A percentile compares a stretch with the other conserved stretches of the same genome.
Conservation (phyloP, 1,284 basidiomycete genomes). For the Puccinia novopanici region DNA sequence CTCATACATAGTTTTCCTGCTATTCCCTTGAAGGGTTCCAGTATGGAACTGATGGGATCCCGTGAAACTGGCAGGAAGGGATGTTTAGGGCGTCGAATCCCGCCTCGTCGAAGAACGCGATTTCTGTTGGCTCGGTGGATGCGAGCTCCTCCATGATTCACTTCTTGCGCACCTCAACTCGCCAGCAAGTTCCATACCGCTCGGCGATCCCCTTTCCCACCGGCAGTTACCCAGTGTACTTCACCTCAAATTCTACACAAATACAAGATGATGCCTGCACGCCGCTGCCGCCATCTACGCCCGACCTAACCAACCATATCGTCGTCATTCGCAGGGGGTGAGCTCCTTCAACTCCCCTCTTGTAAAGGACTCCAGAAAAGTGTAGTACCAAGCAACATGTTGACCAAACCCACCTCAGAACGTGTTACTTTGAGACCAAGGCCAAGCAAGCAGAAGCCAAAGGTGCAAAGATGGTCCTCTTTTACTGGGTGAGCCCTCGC, state of each 20-base stretch:
- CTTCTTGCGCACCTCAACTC: conserved; percentile 28
- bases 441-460: conserved; percentile 31
- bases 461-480: conserved; percentile 43
- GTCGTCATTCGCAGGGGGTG: conserved; percentile 40
- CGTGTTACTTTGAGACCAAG: conserved; percentile 43
- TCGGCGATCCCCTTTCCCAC: conserved; percentile 31
- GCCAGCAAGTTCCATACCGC: conserved; percentile 29
- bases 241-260: conserved; percentile 35
- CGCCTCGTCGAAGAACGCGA: conserved; percentile 31
- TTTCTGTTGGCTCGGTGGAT: conserved; percentile 49
- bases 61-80: conserved; percentile 26
- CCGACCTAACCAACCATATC: conserved; percentile 37
- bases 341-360: neutral
- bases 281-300: conserved; percentile 31
- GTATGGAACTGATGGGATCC: neutral
- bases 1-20: neutral
- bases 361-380: neutral
- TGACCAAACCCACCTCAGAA: conserved; percentile 14
- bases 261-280: conserved; percentile 38
- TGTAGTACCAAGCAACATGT: neutral
- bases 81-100: conserved; percentile 40
- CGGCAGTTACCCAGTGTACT: conserved; percentile 37
- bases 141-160: neutral
- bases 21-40: neutral
- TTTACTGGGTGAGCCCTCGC: conserved; percentile 36